Evolutionary conservation across 2,329 filamentous ascomycete genomes (phyloP).

Genomic region (Aspergillus texensis): DNA sequence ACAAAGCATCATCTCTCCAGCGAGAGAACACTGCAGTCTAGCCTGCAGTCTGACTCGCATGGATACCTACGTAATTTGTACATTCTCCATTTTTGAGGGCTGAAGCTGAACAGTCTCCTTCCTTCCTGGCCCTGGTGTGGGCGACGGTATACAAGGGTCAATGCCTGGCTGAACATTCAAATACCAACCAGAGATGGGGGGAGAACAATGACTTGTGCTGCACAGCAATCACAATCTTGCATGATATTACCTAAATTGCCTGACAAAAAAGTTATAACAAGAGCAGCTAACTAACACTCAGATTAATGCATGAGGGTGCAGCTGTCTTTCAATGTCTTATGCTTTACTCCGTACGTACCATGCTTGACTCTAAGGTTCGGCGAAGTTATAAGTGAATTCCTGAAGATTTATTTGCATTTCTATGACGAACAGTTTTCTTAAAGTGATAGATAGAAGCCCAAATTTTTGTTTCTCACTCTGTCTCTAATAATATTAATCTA

Average conservation of each 20-base stretch:
- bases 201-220: not conserved
- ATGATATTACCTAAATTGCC: not conserved
- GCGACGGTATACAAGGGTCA: not conserved
- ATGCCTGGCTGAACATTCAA: not conserved
- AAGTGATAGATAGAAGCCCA: not conserved
- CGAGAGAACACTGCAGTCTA: not conserved
- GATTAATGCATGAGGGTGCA: not conserved
- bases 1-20: not conserved
- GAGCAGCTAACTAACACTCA: not conserved
- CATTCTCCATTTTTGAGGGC: not conserved
- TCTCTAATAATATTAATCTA: not conserved
- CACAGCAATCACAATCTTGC: not conserved
- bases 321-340: not conserved
- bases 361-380: conserved; percentile 32
- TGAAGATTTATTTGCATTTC: too few species aligned
- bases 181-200: not conserved
- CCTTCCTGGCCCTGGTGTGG: not conserved
- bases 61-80: not conserved
- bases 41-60: not conserved
- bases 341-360: not conserved
- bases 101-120: not conserved
- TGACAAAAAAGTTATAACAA: not conserved
- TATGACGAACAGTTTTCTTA: too few species aligned
- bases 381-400: too few species aligned
- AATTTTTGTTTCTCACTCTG: not conserved